Base-by-base conservation (phyloP, 1,139 yeast genomes). In the Sugiyamaella japonica region DNA sequence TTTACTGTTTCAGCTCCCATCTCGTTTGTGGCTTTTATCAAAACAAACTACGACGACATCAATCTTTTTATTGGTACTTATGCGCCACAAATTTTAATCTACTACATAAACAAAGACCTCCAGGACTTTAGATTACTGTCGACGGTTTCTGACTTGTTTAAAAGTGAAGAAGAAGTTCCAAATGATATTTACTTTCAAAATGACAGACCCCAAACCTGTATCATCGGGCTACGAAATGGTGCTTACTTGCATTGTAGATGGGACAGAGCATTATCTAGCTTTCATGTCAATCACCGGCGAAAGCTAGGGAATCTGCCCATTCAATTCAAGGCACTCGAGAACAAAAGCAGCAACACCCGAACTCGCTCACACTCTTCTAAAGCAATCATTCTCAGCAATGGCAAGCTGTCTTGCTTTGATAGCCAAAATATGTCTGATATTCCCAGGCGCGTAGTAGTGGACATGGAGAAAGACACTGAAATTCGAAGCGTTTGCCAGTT, bases 201-300 rank as follows among this genome's bases (percentile, higher is more conserved):
- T n/a, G 48, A 7, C n/a, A 39, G 39, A 10, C 10, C 32, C n/a
- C 48, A 23, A 7, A 31, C 45, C 2, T 78, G 1, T 63, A 17
- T 54, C 57, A 56, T 61, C 16, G 70, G 67, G 20, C 59, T 66
- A 41, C 58, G 64, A 32, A 63, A 63, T 40, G 59, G 54, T 7
- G 39, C 56, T 12, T 59, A 57, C 7, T 56, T 61, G 34, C 37
- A 59, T 75, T 73, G 59, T 64, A 68, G 54, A 57, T 63, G 55
- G 76, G 70, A 54, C 65, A 67, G 23, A 6, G 16, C 13, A 7
- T 16, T 23, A 6, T 15, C 23, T 10, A 9, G 37, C 3, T 12
- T 40, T 17, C 25, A 40, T 9, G n/a, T 39, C 17, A 12, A 31
- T 7, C 29, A 50, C 58, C 69, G 29, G 58, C 68, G 17, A 58